Evolutionary conservation across 192 early-diverging fungal genomes (phyloP).

Genomic region (Polychytrium aggregatum): DNA sequence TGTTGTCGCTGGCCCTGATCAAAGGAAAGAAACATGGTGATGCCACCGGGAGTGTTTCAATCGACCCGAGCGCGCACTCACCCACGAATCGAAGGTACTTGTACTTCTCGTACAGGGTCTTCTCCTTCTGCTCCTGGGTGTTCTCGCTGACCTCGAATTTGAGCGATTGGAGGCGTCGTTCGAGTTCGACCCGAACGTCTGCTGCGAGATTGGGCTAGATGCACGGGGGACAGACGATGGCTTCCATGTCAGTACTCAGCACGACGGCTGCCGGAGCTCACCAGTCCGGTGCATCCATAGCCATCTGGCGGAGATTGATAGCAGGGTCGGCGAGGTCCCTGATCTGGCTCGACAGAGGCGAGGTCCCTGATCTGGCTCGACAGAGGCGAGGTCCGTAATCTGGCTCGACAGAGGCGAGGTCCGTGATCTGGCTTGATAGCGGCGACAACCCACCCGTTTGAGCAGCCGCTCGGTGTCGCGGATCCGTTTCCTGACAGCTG

Average conservation of each 20-base stretch:
- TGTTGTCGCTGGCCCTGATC: too few species aligned
- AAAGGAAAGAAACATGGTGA: too few species aligned
- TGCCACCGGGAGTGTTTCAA: too few species aligned
- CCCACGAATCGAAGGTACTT: constrained; percentile 29
- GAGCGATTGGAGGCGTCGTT: constrained; percentile 24
- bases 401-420: too few species aligned
- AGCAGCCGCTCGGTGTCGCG: constrained; percentile 23
- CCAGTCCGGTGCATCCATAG: too few species aligned
- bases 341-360: too few species aligned
- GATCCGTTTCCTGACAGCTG: constrained; percentile 17
- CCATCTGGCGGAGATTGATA: background rate
- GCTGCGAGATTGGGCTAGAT: constrained; percentile 19
- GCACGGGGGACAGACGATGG: background rate
- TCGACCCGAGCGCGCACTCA: constrained; percentile 11
- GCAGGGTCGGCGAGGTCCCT: background rate
- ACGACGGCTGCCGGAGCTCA: too few species aligned
- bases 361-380: too few species aligned
- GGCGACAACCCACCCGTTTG: too few species aligned
- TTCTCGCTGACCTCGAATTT: constrained; percentile 8
- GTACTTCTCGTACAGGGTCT: constrained; percentile 20
- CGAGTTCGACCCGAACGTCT: constrained; percentile 13
- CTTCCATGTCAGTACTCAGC: too few species aligned
- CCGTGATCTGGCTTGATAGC: too few species aligned
- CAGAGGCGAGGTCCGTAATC: too few species aligned
- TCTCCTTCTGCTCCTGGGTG: constrained; percentile 8